Evolutionary conservation across 495 filamentous ascomycete genomes (phyloP), one percentile per base, ranked within the genome.

Genomic region (Physcia stellaris): DNA sequence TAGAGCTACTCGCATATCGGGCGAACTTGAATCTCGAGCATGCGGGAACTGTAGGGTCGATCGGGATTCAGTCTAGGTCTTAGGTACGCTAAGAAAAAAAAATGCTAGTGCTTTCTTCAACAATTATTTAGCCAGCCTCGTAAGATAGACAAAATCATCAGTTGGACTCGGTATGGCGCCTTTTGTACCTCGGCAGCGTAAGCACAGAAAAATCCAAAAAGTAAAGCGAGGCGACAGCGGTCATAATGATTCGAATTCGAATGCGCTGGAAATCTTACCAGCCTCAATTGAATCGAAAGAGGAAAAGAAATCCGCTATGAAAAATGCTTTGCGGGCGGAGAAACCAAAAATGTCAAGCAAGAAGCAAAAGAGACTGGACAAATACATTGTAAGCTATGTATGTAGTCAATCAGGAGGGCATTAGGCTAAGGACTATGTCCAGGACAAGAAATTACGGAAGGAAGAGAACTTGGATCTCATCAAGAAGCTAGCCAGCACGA

Each of bases 351-450:
- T 94, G 44, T 88, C 80, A 23, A 67, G 73, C 27, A 93, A 96
- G 65, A 99, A 99, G 62, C 72, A 84, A 39, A 96, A 95, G 61
- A 70, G 90, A 27, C 62, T 99, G 24, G 86, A 95, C 42, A 95
- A 95, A 53, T 99, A 99, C 53, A 93, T 99, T 65, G 76, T 79
- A 54, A 12, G 7, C 7, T 13, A 7, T 28, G 7, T 7, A 7
- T 17, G 67, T 58, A 27, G 19, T 30, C 9, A 13, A 12, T 26
- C 17, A 15, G 9, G 35, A 27, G 13, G 17, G 18, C 35, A 17
- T 21, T n/a, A 26, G n/a, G 10, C n/a, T 37, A 31, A 20, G 39
- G 23, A 36, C 18, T 42, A 20, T 21, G 12, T 28, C 9, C 49
- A 79, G 75, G 88, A 95, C 51, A 90, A 67, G 35, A 98, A 98